A percentile compares a stretch with the other conserved stretches of the same genome.
Evolutionary conservation across 495 filamentous ascomycete genomes (phyloP).

Genomic region (Xylaria castorea): DNA sequence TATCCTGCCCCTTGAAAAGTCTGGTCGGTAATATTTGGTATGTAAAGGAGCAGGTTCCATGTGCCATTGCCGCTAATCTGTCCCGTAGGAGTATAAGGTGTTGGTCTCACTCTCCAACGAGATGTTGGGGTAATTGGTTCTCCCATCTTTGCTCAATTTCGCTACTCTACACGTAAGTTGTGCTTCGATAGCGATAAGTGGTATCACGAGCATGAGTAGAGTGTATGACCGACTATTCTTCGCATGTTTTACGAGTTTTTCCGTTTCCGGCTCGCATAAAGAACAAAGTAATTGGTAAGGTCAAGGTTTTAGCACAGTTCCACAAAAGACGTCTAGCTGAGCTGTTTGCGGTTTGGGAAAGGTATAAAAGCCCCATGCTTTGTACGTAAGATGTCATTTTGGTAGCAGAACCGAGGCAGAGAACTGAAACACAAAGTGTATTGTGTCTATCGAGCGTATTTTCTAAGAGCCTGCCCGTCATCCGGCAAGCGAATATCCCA

Average conservation of each 20-base stretch:
- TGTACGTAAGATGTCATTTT: too few relatives aligned
- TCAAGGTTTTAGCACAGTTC: not conserved
- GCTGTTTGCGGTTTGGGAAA: not conserved
- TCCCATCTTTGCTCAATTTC: not conserved
- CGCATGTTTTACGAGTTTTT: not conserved
- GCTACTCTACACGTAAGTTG: not conserved
- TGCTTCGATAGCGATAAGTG: not conserved
- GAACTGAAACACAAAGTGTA: not conserved
- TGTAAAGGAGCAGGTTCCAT: not conserved
- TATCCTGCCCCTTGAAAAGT: too few relatives aligned
- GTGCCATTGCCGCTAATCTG: not conserved
- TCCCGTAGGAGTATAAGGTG: not conserved
- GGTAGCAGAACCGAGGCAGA: not conserved
- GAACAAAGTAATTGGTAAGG: not conserved
- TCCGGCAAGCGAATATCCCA: constrained; percentile 60
- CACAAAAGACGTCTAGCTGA: not conserved
- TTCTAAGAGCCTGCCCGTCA: constrained; percentile 36
- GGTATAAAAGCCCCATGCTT: not conserved
- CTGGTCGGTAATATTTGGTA: not conserved
- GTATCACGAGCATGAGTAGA: not conserved
- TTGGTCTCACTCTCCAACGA: not conserved
- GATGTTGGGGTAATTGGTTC: not conserved
- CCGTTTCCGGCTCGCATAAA: not conserved
- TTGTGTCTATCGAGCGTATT: not conserved
- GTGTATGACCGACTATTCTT: not conserved